Percentiles rank a stretch among this genome's conserved stretches.
These are phyloP conservation scores for Penicillium coprophilum DNA, from an alignment of 495 filamentous ascomycete genomes.

Conservation along the genomic window DNA sequence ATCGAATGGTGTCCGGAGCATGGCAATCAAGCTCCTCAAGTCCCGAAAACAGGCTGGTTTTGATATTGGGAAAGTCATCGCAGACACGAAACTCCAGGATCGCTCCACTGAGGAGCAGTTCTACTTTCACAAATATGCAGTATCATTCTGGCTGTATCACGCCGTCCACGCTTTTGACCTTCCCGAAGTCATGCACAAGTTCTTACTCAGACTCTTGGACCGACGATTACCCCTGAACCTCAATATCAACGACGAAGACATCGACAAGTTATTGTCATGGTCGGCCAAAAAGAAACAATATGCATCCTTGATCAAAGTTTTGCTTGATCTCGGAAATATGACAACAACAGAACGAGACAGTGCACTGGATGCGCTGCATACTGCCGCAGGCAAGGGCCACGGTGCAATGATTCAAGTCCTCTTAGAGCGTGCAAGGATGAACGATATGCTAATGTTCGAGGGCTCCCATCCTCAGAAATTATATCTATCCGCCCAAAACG, in stretches of 20 bases:
- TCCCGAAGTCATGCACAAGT: neutral
- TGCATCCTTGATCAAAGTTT: neutral
- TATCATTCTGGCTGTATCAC: neutral
- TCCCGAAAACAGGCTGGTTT: neutral
- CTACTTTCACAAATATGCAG: neutral
- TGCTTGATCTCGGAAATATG: neutral
- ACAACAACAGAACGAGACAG: neutral
- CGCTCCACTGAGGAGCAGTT: neutral
- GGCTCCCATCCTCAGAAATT: neutral
- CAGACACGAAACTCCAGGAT: neutral
- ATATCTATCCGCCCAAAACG: neutral
- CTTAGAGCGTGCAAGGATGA: neutral
- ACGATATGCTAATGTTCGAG: neutral
- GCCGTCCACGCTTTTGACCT: neutral
- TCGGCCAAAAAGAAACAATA: neutral
- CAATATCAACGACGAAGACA: neutral
- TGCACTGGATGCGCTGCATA: neutral
- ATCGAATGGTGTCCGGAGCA: neutral
- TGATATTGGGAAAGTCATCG: neutral
- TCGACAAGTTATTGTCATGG: neutral
- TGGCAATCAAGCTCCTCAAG: neutral
- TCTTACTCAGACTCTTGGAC: neutral
- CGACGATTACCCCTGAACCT: neutral
- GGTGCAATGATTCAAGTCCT: neutral
- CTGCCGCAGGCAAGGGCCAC: neutral